Percentiles rank a stretch among this genome's conserved stretches.
phyloP scores from a whole-genome alignment of 2,329 filamentous ascomycete genomes.

The Xylaria sp. region DNA sequence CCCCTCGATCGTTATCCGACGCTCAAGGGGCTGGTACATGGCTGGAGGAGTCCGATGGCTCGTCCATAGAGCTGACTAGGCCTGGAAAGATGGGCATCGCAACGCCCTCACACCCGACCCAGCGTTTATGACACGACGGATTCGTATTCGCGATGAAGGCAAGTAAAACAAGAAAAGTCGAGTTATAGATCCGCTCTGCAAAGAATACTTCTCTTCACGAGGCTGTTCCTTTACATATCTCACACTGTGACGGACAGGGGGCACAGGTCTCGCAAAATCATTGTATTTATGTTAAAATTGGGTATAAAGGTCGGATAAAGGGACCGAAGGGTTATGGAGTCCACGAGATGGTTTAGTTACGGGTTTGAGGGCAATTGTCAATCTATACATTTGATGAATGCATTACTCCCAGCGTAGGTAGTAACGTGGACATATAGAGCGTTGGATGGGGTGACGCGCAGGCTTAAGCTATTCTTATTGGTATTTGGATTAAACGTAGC shows the following conservation, averaged over 20 bases:
- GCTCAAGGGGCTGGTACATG: slow-evolving; percentile 38
- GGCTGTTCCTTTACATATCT: not conserved
- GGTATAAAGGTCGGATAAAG: slow-evolving; percentile 6
- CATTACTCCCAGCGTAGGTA: not conserved
- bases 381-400: not conserved
- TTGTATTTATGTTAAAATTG: not conserved
- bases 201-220: not conserved
- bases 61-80: slow-evolving; percentile 36
- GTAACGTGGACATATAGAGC: not conserved
- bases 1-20: slow-evolving; percentile 25
- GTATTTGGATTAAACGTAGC: not conserved
- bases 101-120: slow-evolving; percentile 13
- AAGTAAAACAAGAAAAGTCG: too few species aligned
- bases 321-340: not conserved
- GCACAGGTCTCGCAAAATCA: not conserved
- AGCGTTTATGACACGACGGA: slow-evolving; percentile 8
- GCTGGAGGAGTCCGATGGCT: slow-evolving; percentile 44
- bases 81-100: not conserved
- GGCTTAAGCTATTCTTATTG: not conserved
- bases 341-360: not conserved
- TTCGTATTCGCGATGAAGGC: not conserved
- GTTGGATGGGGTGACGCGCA: not conserved
- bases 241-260: not conserved
- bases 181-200: slow-evolving; percentile 16
- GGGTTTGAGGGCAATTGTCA: not conserved